Percentiles rank a stretch among this genome's conserved stretches.
These are phyloP conservation scores for Pseudogymnoascus sp. DNA, from an alignment of 2,329 filamentous ascomycete species.

Conservation along the genomic window DNA sequence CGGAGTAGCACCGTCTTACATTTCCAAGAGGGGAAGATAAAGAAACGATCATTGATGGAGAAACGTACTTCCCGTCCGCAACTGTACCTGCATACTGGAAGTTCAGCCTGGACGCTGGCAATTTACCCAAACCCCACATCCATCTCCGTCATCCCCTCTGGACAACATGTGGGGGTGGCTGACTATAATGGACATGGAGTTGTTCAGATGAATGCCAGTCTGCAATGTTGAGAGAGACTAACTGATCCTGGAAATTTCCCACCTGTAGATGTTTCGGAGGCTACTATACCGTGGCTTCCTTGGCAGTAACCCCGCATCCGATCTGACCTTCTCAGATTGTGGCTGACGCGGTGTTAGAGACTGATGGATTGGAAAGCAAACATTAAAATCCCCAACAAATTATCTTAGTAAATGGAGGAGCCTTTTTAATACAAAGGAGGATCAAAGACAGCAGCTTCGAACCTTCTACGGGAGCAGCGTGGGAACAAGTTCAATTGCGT, in stretches of 20 bases:
- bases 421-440: neutral
- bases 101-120: neutral
- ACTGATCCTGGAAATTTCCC: neutral
- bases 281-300: neutral
- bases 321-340: neutral
- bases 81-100: neutral
- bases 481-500: neutral
- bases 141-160: neutral
- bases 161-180: conserved; percentile 6
- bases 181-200: neutral
- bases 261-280: neutral
- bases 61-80: neutral
- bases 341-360: neutral
- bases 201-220: neutral
- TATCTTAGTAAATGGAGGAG: neutral
- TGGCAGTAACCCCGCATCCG: neutral
- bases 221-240: neutral
- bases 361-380: neutral
- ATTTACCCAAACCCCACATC: conserved; percentile 3
- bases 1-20: neutral
- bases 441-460: no score
- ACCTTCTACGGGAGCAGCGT: neutral
- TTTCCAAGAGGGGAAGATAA: neutral
- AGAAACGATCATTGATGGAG: conserved; percentile 8
- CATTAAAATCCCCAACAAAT: neutral